Percentiles rank a stretch among this genome's conserved stretches.
These are phyloP conservation scores for Viridothelium virens DNA, from an alignment of 495 filamentous ascomycete species.

Conservation along the genomic window DNA sequence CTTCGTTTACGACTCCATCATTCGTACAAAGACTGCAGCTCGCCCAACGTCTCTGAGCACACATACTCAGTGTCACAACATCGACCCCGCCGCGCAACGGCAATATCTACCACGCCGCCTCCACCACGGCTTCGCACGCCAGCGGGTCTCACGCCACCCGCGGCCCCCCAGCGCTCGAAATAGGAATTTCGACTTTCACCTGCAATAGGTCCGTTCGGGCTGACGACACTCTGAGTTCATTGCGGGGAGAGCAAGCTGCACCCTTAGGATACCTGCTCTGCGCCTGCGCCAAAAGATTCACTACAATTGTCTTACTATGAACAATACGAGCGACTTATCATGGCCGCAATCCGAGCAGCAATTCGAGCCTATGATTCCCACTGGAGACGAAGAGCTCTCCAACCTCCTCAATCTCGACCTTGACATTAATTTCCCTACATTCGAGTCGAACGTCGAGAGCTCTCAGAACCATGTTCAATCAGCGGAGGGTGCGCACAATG, in stretches of 20 bases:
- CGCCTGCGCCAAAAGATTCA: background rate
- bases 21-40: background rate
- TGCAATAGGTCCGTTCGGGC: background rate
- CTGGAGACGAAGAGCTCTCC: slow-evolving; percentile 22
- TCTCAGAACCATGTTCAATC: background rate
- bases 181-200: background rate
- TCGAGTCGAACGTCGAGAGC: background rate
- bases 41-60: background rate
- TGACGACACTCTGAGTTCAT: background rate
- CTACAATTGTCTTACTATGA: slow-evolving; percentile 12
- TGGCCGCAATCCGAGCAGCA: slow-evolving; percentile 23
- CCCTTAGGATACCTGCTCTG: background rate
- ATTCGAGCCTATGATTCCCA: slow-evolving; percentile 18
- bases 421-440: slow-evolving; percentile 22
- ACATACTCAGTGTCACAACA: background rate
- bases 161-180: background rate
- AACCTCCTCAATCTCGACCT: slow-evolving; percentile 25
- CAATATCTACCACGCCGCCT: background rate
- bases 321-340: slow-evolving; percentile 15
- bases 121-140: slow-evolving; percentile 2
- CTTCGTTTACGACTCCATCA: background rate
- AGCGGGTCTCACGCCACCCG: slow-evolving; percentile 3
- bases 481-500: background rate
- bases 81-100: background rate
- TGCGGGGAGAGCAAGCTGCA: background rate